Base-by-base conservation (phyloP, 495 filamentous ascomycete species). In the Daldinia grandis region DNA sequence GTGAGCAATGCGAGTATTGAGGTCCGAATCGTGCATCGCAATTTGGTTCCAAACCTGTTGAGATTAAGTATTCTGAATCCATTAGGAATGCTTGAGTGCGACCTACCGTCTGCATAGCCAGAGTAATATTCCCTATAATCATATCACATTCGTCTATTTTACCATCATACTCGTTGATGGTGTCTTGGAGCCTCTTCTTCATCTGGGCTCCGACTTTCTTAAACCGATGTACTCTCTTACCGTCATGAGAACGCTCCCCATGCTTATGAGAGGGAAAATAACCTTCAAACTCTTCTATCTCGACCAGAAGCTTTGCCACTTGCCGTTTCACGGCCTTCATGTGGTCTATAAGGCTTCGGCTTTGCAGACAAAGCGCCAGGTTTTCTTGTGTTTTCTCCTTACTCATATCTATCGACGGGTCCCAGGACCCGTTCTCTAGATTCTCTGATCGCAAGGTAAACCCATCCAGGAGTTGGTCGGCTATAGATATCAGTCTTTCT, bases 101-200 rank as follows among this genome's bases (percentile, higher is more conserved):
- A 44, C 40, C 0, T 44, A 44, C 40, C 40, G 40, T 44, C 40
- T 44, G 40, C 40, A 44, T 21, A n/a, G 71, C 66, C 8, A 74
- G 66, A 21, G 66, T 58, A 4, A 60, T 74, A 40, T 71, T 70
- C 55, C 38, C 63, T 33, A 67, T 17, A 4, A 71, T 66, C 67
- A 74, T 71, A 31, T 66, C 50, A 21, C 71, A 74, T 50, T 74
- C 67, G 24, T 71, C 68, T 10, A 74, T 71, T 55, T 70, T 74
- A 21, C 47, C 67, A 10, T 74, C 62, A 15, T 74, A 74, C 33
- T 74, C 71, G 17, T 74, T 54, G 17, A 71, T 66, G 30, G 66
- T 74, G 28, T 74, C 71, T 5, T 58, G 57, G 7, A 70, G 25
- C 31, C 71, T 65, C 58, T 66, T 69, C 51, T 66, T 69, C 66